A percentile compares a stretch with the other conserved stretches of the same genome.
Conservation (phyloP, 2,329 filamentous ascomycete species). For the Fusarium cicatricum region DNA sequence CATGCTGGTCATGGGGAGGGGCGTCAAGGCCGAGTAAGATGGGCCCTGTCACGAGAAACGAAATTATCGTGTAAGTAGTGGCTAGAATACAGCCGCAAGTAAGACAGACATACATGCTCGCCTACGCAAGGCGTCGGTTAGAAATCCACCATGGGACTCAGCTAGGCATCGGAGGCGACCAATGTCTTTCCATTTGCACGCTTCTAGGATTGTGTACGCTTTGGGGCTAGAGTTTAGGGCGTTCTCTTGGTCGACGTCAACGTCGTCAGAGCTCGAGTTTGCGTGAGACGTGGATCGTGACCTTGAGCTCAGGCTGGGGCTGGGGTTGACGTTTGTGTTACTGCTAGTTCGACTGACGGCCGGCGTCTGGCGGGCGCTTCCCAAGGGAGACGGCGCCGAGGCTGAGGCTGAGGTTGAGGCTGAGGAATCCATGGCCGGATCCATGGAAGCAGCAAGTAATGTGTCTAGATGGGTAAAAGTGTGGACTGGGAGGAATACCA, state of each 20-base stretch:
- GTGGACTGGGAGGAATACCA: conserved; percentile 11
- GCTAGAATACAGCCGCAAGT: neutral
- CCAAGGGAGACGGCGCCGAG: neutral
- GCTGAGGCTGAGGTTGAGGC: neutral
- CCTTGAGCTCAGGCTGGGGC: neutral
- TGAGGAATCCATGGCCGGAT: conserved; percentile 18
- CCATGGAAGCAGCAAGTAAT: conserved; percentile 16
- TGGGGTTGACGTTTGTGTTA: neutral
- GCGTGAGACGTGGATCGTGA: conserved; percentile 9
- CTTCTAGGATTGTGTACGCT: conserved; percentile 55
- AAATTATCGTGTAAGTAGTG: conserved; percentile 21
- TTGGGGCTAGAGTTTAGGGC: conserved; percentile 41
- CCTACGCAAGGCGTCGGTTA: conserved; percentile 73
- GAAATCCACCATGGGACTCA: conserved; percentile 70
- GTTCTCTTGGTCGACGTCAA: conserved; percentile 22
- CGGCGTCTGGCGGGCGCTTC: conserved; percentile 18
- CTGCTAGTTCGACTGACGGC: conserved; percentile 21
- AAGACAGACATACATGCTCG: conserved; percentile 74
- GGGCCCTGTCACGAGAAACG: conserved; percentile 62
- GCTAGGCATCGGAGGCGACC: conserved; percentile 65
- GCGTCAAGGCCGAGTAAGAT: conserved; percentile 59
- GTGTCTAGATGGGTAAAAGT: neutral
- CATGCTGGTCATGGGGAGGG: conserved; percentile 24
- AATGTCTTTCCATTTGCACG: conserved; percentile 67
- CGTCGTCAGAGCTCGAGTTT: conserved; percentile 22